Conservation (phyloP, 163 green algal genomes). For the Coccomyxa subellipsoidea region DNA sequence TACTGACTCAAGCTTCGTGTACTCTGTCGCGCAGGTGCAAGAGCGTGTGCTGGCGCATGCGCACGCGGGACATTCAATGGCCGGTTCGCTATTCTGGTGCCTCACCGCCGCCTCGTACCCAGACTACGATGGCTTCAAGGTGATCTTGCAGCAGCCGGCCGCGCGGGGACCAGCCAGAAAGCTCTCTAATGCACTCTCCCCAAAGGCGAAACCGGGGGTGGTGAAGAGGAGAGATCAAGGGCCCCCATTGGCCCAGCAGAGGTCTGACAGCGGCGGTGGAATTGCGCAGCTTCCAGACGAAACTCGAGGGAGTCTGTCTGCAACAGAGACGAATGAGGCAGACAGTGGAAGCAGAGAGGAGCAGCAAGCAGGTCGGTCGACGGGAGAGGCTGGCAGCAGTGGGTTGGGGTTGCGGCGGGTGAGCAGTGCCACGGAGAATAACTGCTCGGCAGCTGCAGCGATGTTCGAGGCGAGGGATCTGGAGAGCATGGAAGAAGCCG, state of each 20-base stretch:
- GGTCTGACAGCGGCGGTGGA: not conserved
- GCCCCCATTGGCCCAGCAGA: not conserved
- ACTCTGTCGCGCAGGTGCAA: slow-evolving; percentile 7
- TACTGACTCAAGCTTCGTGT: not conserved
- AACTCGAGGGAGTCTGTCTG: not conserved
- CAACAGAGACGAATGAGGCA: no score
- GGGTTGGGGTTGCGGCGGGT: not conserved
- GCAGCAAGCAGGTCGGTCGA: not conserved
- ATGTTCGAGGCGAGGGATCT: not conserved
- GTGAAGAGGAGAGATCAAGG: not conserved
- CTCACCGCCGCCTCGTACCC: not conserved
- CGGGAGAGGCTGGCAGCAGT: not conserved
- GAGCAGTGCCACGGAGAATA: not conserved
- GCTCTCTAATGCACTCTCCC: not conserved
- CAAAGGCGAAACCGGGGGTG: not conserved
- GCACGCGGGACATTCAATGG: slow-evolving; percentile 3
- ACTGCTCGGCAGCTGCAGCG: not conserved
- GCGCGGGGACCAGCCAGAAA: not conserved
- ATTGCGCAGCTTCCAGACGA: not conserved
- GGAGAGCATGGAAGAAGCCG: not conserved
- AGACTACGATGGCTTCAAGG: slow-evolving; percentile 14
- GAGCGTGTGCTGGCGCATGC: slow-evolving; percentile 18
- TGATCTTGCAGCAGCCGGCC: not conserved
- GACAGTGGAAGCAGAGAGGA: no score
- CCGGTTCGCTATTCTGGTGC: slow-evolving; percentile 26